phyloP scores from a whole-genome alignment of 805 yeast species.

The Hanseniaspora vineae region DNA sequence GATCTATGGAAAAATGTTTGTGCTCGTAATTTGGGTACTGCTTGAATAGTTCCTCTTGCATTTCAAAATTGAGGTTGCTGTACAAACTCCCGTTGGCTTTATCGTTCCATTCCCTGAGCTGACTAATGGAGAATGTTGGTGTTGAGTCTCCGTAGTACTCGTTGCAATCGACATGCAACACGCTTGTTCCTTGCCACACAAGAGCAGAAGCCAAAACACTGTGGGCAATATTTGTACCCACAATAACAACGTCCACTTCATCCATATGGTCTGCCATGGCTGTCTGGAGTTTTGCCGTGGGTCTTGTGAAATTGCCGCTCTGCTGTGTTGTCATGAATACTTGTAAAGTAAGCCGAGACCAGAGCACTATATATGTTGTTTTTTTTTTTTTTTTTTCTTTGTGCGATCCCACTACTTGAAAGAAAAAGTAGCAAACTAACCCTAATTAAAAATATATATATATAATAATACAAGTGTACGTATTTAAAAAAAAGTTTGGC shows the following conservation, averaged over 20 bases:
- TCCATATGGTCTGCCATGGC: constrained; percentile 22
- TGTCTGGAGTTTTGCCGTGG: no score
- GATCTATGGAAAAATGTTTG: constrained; percentile 74
- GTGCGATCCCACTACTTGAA: no score
- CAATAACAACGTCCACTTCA: constrained; percentile 74
- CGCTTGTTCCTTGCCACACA: constrained; percentile 97
- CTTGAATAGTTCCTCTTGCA: constrained; percentile 44
- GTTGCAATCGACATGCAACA: constrained; percentile 77
- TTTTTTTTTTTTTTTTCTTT: no score
- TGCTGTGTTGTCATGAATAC: no score
- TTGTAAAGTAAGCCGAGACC: no score
- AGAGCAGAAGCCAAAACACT: constrained; percentile 84
- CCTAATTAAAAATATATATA: no score
- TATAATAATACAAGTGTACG: no score
- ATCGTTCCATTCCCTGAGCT: constrained; percentile 77
- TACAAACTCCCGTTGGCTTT: constrained; percentile 24
- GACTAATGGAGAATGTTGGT: constrained; percentile 79
- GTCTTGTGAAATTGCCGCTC: no score
- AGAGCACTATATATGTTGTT: no score
- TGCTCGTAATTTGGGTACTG: constrained; percentile 30
- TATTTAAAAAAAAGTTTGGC: not conserved
- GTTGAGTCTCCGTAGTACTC: constrained; percentile 79
- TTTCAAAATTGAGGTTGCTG: constrained; percentile 65
- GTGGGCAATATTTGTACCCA: constrained; percentile 88
- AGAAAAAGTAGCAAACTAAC: no score